Conservation (phyloP, 2,329 filamentous ascomycete species). For the Arthrobotrys conoides region DNA sequence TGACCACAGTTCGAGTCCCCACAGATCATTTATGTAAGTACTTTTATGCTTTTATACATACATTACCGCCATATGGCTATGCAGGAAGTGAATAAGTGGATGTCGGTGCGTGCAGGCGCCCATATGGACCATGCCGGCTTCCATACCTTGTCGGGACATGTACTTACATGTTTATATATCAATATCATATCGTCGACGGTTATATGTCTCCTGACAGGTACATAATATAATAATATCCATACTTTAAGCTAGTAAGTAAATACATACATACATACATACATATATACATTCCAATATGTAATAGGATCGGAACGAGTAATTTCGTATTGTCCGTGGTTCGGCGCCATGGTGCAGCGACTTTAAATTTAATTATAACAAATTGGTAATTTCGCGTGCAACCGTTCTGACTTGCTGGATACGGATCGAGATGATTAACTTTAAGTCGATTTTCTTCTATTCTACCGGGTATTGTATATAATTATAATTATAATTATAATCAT, state of each 20-base stretch:
- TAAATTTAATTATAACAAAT: neutral
- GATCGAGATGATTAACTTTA: too few species aligned
- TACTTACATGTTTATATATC: neutral
- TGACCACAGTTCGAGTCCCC: neutral
- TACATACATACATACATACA: too few species aligned
- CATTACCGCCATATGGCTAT: neutral
- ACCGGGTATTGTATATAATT: too few species aligned
- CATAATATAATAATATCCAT: conserved; percentile 15
- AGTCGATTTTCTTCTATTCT: too few species aligned
- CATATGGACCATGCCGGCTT: neutral
- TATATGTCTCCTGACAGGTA: conserved; percentile 55
- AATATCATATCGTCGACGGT: conserved; percentile 6
- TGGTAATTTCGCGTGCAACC: conserved; percentile 16
- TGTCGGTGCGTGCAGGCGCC: neutral
- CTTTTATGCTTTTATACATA: neutral
- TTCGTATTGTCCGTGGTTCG: conserved; percentile 20
- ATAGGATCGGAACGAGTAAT: neutral
- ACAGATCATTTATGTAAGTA: neutral
- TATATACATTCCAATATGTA: neutral
- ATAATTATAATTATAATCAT: neutral
- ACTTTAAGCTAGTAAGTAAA: too few species aligned
- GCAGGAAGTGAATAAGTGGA: too few species aligned
- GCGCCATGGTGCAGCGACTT: conserved; percentile 13
- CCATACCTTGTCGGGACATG: neutral
- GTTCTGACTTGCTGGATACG: too few species aligned